Evolutionary conservation across 306 rosid species (phyloP).

Genomic region (Datisca glomerata): DNA sequence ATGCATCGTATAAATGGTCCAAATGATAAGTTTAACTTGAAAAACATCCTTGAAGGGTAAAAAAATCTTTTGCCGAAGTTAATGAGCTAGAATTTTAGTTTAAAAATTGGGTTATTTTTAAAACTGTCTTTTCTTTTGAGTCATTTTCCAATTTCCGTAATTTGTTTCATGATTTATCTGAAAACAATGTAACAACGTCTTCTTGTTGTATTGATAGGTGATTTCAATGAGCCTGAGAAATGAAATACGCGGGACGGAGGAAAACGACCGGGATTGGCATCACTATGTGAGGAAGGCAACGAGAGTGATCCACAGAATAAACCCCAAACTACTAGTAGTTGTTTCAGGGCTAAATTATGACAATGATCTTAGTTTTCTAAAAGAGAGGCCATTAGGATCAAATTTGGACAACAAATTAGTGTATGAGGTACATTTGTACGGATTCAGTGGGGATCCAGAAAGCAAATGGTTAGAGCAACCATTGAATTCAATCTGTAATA

Average conservation of each 20-base stretch:
- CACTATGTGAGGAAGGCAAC: constrained; percentile 27
- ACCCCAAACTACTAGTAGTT: constrained; percentile 18
- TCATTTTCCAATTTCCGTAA: too few species aligned
- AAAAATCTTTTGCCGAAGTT: too few species aligned
- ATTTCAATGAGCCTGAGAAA: constrained; percentile 34
- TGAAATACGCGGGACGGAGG: constrained; percentile 27
- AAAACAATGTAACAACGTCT: too few species aligned
- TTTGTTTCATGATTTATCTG: not conserved
- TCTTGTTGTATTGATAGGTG: constrained; percentile 16
- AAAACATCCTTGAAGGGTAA: too few species aligned
- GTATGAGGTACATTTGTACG: constrained; percentile 31
- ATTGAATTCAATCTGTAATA: constrained; percentile 28
- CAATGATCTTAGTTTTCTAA: constrained; percentile 23
- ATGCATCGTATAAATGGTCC: too few species aligned
- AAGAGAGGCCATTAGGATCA: constrained; percentile 10
- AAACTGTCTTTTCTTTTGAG: too few species aligned
- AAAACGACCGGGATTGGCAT: constrained; percentile 27
- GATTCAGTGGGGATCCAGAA: constrained; percentile 27
- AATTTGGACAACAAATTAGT: constrained; percentile 25
- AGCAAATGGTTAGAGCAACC: constrained; percentile 30
- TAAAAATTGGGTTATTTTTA: too few species aligned
- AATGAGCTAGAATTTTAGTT: too few species aligned
- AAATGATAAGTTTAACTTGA: too few species aligned
- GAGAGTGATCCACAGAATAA: constrained; percentile 15
- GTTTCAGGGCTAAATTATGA: constrained; percentile 28